Base-by-base conservation (phyloP, 129 eudicot species). In the Deinandra increscens region DNA sequence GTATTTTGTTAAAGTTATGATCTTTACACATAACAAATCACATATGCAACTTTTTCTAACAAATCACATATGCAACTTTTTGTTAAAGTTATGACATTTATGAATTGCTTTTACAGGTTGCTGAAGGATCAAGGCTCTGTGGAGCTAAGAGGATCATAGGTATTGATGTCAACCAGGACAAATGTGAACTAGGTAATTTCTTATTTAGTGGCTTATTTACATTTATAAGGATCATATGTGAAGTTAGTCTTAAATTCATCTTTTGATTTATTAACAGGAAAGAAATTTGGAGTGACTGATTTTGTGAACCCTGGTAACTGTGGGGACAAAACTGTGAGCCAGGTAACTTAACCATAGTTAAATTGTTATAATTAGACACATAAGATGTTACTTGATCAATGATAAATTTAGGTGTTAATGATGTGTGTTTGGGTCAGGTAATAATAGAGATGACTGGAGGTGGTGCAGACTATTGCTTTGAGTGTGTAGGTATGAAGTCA, bases 91-190 rank as follows among this genome's bases (percentile, higher is more conserved):
- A n/a, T n/a, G 64, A n/a, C n/a, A n/a, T 13, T 33, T 8, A 15
- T 56, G 62, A n/a, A 19, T 43, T 45, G 34, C 36, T 54, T 43
- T 69, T 72, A 63, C 72, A 93, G 99, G 97, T 85, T 70, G 97
- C 98, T 11, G 97, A 89, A 66, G 98, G 97, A 62, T 90, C 98
- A 45, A 85, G 95, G 80, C 71, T 89, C 20, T 75, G 95, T 69
- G 97, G 95, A 71, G 95, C 98, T 44, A 54, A 78, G 39, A 78
- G 74, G 82, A 89, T 94, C 54, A 87, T 93, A 23, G 96, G 99
- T 11, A 79, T 94, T 5, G 99, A 89, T 78, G 78, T 87, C 20
- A 94, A 89, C 70, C 86, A 78, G 2, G 87, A 80, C 64, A 94
- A 85, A 59, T 82, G 73, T 80, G 90, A 89, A 76, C 65, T 70